These are phyloP conservation scores for Haberlea rhodopensis DNA, from an alignment of 257 asterid species.

Conservation along the genomic window DNA sequence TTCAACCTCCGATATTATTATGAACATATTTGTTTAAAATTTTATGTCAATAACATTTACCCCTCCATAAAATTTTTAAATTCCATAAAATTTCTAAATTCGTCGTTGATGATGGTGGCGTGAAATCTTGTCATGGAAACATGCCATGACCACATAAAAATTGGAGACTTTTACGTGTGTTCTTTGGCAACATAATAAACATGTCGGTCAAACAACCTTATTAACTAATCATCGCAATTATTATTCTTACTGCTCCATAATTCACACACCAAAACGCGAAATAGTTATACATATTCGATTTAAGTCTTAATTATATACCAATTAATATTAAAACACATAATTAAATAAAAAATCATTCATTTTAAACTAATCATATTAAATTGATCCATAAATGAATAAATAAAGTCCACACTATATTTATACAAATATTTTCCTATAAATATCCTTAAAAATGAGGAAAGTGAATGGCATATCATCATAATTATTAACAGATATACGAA, in stretches of 20 bases:
- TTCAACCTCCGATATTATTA: too few species aligned
- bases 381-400: too few species aligned
- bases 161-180: slow-evolving; percentile 53
- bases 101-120: slow-evolving; percentile 34
- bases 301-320: too few species aligned
- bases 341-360: too few species aligned
- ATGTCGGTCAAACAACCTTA: slow-evolving; percentile 55
- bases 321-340: slow-evolving; percentile 23
- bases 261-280: neutral
- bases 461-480: too few species aligned
- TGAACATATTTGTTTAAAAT: slow-evolving; percentile 4
- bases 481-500: too few species aligned
- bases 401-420: too few species aligned
- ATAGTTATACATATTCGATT: too few species aligned
- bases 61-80: neutral
- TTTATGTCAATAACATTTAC: too few species aligned
- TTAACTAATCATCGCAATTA: slow-evolving; percentile 41
- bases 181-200: slow-evolving; percentile 52
- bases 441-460: too few species aligned
- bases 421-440: too few species aligned
- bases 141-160: slow-evolving; percentile 35
- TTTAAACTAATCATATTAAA: too few species aligned
- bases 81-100: neutral
- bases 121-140: slow-evolving; percentile 55
- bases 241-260: slow-evolving; percentile 21